Percentiles rank a stretch among this genome's conserved stretches.
Conservation (phyloP, 805 yeast species). For the Cephaloascus albidus region DNA sequence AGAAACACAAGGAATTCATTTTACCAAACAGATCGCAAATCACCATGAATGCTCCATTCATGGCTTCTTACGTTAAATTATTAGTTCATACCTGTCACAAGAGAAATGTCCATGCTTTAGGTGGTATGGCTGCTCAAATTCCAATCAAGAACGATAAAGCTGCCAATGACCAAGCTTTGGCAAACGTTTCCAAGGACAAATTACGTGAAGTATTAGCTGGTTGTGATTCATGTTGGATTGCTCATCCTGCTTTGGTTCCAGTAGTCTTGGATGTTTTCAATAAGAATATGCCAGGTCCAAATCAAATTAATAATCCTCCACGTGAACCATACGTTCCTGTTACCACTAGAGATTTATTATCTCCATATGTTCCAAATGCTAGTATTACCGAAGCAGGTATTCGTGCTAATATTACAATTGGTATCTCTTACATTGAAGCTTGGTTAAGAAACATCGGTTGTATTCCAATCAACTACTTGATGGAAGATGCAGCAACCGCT, state of each 20-base stretch:
- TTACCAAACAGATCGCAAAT: conserved; percentile 76
- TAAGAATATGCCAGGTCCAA: conserved; percentile 75
- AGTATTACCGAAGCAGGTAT: conserved; percentile 65
- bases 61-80: conserved; percentile 68
- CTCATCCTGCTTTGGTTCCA: conserved; percentile 75
- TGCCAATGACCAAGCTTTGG: conserved; percentile 59
- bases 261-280: conserved; percentile 66
- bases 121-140: conserved; percentile 87
- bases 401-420: conserved; percentile 63
- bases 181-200: conserved; percentile 66
- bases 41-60: conserved; percentile 74
- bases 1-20: conserved; percentile 57
- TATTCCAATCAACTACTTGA: conserved; percentile 75
- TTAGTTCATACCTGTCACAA: conserved; percentile 67
- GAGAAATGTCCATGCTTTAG: conserved; percentile 80
- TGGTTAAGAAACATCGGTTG: conserved; percentile 82
- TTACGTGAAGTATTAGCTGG: conserved; percentile 70
- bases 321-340: conserved; percentile 41
- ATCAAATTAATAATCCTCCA: conserved; percentile 55
- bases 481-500: conserved; percentile 90
- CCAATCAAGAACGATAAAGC: conserved; percentile 66
- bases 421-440: conserved; percentile 74
- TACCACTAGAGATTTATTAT: conserved; percentile 48
- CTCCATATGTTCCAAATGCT: conserved; percentile 55
- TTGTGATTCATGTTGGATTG: conserved; percentile 87